A percentile compares a stretch with the other conserved stretches of the same genome.
Evolutionary conservation across 257 asterid genomes (phyloP).

Genomic region (Solanum rostratum): DNA sequence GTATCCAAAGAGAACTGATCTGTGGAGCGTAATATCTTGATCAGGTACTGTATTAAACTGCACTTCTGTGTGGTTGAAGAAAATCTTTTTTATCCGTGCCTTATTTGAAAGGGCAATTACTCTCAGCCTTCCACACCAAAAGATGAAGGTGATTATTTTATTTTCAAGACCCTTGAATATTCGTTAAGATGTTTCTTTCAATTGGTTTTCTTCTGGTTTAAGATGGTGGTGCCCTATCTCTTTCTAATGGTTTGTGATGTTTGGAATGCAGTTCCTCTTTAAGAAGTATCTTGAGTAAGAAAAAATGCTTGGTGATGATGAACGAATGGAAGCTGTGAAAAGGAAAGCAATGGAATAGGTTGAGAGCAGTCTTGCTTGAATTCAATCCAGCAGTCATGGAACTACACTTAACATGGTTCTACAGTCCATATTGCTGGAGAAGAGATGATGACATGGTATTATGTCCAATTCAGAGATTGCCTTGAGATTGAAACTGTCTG

Average conservation of each 20-base stretch:
- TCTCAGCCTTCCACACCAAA: constrained; percentile 75
- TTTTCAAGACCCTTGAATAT: neutral
- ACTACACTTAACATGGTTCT: neutral
- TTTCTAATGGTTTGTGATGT: neutral
- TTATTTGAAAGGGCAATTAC: constrained; percentile 88
- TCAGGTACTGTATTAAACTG: constrained; percentile 36
- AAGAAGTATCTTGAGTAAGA: constrained; percentile 80
- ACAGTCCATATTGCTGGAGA: neutral
- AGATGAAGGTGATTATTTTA: constrained; percentile 56
- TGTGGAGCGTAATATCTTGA: constrained; percentile 92
- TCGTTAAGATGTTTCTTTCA: neutral
- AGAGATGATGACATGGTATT: neutral
- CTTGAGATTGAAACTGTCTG: neutral
- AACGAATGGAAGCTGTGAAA: constrained; percentile 52
- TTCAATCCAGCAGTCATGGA: neutral
- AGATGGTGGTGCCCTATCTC: neutral
- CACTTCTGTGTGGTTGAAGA: neutral
- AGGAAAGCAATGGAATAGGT: constrained; percentile 75
- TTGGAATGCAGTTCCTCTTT: constrained; percentile 60
- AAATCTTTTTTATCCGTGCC: constrained; percentile 31
- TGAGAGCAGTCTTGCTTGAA: constrained; percentile 42
- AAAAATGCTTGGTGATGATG: constrained; percentile 55
- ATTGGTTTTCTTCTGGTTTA: neutral
- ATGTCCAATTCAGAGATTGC: neutral
- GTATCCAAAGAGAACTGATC: constrained; percentile 87